phyloP scores from a whole-genome alignment of 495 filamentous ascomycete genomes.

The Daldinia childiae region DNA sequence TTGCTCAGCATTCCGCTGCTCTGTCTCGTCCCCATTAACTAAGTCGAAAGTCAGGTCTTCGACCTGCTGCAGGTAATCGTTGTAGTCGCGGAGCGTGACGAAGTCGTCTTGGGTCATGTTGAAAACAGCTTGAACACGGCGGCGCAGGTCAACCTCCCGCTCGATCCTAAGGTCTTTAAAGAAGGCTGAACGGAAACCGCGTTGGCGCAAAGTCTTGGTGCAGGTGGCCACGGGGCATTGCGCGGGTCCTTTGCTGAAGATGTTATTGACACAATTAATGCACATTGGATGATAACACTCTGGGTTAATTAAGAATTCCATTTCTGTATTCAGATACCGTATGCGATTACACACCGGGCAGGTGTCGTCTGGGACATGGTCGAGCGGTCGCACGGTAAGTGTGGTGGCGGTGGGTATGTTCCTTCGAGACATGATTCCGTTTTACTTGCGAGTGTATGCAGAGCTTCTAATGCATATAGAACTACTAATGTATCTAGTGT shows the following conservation, averaged over 20 bases:
- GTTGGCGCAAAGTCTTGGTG: constrained; percentile 82
- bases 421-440: constrained; percentile 48
- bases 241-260: constrained; percentile 89
- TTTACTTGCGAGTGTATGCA: neutral
- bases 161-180: constrained; percentile 92
- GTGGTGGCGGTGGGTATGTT: constrained; percentile 12
- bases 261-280: constrained; percentile 89
- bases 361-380: constrained; percentile 67
- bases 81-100: constrained; percentile 78
- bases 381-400: constrained; percentile 13
- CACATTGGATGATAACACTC: constrained; percentile 99
- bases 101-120: constrained; percentile 94
- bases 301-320: constrained; percentile 94
- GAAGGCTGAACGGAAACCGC: constrained; percentile 83
- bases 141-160: constrained; percentile 91
- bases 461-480: neutral
- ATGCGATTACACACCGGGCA: constrained; percentile 97
- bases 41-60: constrained; percentile 92
- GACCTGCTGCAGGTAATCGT: constrained; percentile 93
- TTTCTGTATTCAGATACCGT: constrained; percentile 91
- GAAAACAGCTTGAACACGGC: constrained; percentile 81
- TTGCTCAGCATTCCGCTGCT: constrained; percentile 68
- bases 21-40: constrained; percentile 73
- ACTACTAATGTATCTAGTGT: neutral
- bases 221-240: constrained; percentile 91